Base-by-base conservation (phyloP, 2,329 filamentous ascomycete species). In the Didymella arachidicola region DNA sequence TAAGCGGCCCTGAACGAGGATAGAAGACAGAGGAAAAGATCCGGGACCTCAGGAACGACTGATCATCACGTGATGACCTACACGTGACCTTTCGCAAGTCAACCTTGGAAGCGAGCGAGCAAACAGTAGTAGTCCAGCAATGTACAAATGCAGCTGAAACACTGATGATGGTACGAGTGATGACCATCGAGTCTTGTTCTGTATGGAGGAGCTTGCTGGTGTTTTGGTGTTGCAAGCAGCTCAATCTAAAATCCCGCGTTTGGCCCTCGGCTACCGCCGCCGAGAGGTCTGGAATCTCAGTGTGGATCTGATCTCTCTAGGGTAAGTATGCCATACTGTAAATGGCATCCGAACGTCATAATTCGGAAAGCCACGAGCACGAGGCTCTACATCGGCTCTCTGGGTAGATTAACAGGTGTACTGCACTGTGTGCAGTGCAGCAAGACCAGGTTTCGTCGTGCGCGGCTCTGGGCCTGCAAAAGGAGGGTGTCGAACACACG, bases 201-300 rank as follows among this genome's bases (percentile, higher is more conserved):
- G 38, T 11, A 22, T 18, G 19, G 38, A 22, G 18, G 25, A 14
- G 38, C 25, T 4, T 41, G 38, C 38, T 19, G 18, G 30, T 27
- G 56, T 53, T 32, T 49, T 27, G 54, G 36, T 43, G 43, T 50
- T 51, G 56, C 50, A 50, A 49, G 32, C 51, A 50, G 34, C 46
- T 45, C 49, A 53, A 30, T 49, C 41, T 26, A 2, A 26, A 30
- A 22, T 11, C 11, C n/a, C 10, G 25, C 8, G 14, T 30, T 11
- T 19, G 25, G 19, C 7, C 30, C 14, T 39, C 30, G 42, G 42
- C 32, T 25, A 8, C n/a, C 3, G 36, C 14, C 12, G 43, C 26
- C 51, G 43, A 43, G 43, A 11, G 45, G 50, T 50, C 56, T 54
- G 22, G 56, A 59, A 54, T 46, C 12, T 19, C 25, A 19, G 43